Evolutionary conservation across 202 grass and related monocot genomes (phyloP), one percentile per base, ranked within the genome.

Genomic region (Saccharum hybrid): DNA sequence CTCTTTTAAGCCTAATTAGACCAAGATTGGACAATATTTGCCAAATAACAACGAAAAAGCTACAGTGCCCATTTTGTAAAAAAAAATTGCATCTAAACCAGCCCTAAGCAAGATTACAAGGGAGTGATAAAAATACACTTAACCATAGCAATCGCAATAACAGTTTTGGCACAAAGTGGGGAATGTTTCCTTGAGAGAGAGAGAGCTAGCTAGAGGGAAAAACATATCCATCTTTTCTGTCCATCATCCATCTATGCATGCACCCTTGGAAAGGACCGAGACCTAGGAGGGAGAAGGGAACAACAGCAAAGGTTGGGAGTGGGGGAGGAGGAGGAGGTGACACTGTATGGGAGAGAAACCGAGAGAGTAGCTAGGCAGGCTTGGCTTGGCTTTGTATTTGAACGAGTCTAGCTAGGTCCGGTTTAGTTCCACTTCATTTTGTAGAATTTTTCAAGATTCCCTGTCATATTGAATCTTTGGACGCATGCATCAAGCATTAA

Each of bases 131-230:
- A 68, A 78, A 75, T 59, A 38, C 33, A 22, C 49, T 61, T 61
- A 36, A 4, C 1, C 64, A 51, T 41, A 79, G 8, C 12, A 81
- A 77, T 61, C 31, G 18, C 33, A 78, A 23, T 22, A 68, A 68
- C 70, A 72, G 79, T 52, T 83, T 77, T 77, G 72, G 65, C 43
- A 66, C 42, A 81, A 85, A 83, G 63, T 64, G 80, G 80, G 42
- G 84, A 90, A 87, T 90, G 84, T 90, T 78, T 90, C 88, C 80
- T 75, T 71, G 84, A 34, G 63, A 83, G 68, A 56, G 75, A 62
- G 59, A 62, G 22, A 28, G 62, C 68, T 74, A 88, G 36, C 65
- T 54, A 56, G 51, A 81, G 37, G 21, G 7, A 28, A 33, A 71
- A 67, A 74, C 26, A 59, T 18, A 54, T 78, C 72, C 38, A 54